Percentiles rank a stretch among this genome's conserved stretches.
These are phyloP conservation scores for Prunus campanulata DNA, from an alignment of 306 rosid species.

Conservation along the genomic window DNA sequence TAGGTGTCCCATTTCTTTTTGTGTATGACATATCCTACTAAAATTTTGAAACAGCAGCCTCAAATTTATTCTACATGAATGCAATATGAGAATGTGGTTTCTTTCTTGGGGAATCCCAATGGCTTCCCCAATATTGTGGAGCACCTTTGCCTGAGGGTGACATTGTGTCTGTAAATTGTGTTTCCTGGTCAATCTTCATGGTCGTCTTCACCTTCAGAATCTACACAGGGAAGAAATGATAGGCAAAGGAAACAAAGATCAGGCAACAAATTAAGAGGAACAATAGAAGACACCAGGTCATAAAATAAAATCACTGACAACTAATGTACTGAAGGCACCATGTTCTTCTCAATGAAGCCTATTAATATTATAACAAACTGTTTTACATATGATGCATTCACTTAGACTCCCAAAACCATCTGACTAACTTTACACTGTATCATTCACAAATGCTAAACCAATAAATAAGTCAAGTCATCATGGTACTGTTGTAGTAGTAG, in stretches of 20 bases:
- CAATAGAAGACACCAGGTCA: not conserved
- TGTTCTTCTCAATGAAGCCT: not conserved
- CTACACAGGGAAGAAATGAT: slow-evolving; percentile 36
- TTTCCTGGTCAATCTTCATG: slow-evolving; percentile 67
- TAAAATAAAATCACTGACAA: not conserved
- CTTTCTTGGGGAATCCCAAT: slow-evolving; percentile 9
- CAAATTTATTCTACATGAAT: not conserved
- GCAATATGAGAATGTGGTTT: not conserved
- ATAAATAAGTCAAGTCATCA: not conserved
- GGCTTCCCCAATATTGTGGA: slow-evolving; percentile 15
- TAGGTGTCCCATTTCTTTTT: not conserved
- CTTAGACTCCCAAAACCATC: too few relatives aligned
- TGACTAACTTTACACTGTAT: not conserved
- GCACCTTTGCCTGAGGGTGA: slow-evolving; percentile 29
- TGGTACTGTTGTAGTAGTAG: not conserved
- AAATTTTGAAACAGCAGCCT: not conserved
- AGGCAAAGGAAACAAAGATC: not conserved
- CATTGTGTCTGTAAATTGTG: slow-evolving; percentile 13
- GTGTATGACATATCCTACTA: not conserved
- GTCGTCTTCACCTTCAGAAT: slow-evolving; percentile 87
- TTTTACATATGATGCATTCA: too few relatives aligned
- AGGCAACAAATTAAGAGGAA: not conserved
- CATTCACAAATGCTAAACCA: not conserved
- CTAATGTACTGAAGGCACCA: not conserved
- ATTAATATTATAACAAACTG: too few relatives aligned